These are phyloP conservation scores for Ormosia emarginata DNA, from an alignment of 306 rosid genomes.

Conservation along the genomic window DNA sequence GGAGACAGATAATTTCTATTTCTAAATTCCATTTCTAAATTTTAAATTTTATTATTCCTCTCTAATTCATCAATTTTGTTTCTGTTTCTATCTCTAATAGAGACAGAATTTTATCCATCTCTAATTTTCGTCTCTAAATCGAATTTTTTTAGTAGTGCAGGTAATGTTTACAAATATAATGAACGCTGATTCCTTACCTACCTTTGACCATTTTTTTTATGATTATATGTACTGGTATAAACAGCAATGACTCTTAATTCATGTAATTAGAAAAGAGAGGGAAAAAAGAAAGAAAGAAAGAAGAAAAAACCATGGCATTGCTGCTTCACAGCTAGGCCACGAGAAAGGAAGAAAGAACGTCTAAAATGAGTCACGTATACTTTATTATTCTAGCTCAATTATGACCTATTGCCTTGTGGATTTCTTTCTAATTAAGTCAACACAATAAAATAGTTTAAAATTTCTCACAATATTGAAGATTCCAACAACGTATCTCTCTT, in stretches of 20 bases:
- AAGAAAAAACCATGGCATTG: neutral
- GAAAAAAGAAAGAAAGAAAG: neutral
- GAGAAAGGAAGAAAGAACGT: neutral
- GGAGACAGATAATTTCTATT: no score
- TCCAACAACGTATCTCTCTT: neutral
- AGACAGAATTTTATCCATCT: no score
- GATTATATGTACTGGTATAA: neutral
- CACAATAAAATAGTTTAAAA: neutral
- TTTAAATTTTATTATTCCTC: no score
- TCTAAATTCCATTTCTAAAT: no score
- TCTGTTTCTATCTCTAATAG: no score
- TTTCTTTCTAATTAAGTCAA: neutral
- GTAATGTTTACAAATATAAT: neutral
- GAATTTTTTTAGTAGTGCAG: no score
- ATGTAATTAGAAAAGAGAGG: neutral
- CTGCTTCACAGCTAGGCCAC: neutral
- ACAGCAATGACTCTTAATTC: neutral
- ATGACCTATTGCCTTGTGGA: neutral
- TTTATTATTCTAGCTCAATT: neutral
- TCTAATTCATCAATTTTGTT: no score
- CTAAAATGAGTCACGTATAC: neutral
- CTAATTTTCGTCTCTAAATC: no score
- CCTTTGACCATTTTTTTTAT: neutral
- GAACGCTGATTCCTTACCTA: neutral
- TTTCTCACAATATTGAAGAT: neutral